phyloP scores from a whole-genome alignment of 495 filamentous ascomycete genomes.

The Aspergillus indologenus region DNA sequence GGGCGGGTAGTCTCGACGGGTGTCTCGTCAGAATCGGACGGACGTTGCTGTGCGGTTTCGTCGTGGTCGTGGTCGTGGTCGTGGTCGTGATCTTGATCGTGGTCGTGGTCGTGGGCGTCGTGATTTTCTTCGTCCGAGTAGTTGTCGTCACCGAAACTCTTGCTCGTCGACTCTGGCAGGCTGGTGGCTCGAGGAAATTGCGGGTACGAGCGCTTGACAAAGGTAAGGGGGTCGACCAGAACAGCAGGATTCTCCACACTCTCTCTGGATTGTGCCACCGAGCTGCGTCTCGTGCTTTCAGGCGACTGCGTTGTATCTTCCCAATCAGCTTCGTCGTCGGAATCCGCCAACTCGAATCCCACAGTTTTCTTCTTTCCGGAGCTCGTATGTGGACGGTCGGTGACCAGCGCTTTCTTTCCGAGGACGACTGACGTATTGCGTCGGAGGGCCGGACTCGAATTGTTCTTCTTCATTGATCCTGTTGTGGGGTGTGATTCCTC shows the following conservation, averaged over 20 bases:
- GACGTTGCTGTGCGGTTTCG: constrained; percentile 22
- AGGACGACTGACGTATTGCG: constrained; percentile 33
- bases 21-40: constrained; percentile 16
- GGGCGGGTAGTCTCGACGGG: constrained; percentile 18
- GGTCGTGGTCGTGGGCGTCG: constrained; percentile 15
- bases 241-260: constrained; percentile 40
- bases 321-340: constrained; percentile 48
- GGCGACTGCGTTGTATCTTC: constrained; percentile 53
- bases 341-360: constrained; percentile 47
- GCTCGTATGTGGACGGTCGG: constrained; percentile 37
- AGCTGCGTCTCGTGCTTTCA: constrained; percentile 47
- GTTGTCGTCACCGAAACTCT: constrained; percentile 28
- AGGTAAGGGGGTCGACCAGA: constrained; percentile 46
- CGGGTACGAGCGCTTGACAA: constrained; percentile 47
- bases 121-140: constrained; percentile 22
- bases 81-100: too few species aligned
- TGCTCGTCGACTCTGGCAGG: constrained; percentile 43
- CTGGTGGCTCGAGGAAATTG: constrained; percentile 44
- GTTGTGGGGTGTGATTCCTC: constrained; percentile 27
- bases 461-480: constrained; percentile 44
- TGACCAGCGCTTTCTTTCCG: constrained; percentile 38
- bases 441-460: constrained; percentile 43
- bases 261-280: constrained; percentile 41
- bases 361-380: constrained; percentile 47
- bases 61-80: constrained; percentile 16